Percentiles rank a stretch among this genome's conserved stretches.
Evolutionary conservation across 2,329 filamentous ascomycete species (phyloP).

Genomic region (Phymatotrichopsis omnivora): DNA sequence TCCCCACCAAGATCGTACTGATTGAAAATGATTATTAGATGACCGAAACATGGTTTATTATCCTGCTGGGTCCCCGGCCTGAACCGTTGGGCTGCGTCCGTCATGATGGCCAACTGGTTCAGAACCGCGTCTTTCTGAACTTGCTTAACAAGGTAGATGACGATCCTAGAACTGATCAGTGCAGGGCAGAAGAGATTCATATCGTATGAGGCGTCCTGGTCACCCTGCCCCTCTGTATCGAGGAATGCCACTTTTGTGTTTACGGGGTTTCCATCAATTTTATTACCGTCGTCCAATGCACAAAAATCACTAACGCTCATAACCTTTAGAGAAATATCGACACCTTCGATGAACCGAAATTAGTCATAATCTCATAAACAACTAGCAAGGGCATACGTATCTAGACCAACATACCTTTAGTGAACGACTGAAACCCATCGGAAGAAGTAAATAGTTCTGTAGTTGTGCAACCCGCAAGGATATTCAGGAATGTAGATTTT

Average conservation of each 20-base stretch:
- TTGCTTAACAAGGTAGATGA: background rate
- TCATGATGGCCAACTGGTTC: no score
- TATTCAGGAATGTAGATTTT: constrained; percentile 1
- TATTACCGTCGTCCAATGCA: background rate
- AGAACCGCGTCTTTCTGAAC: background rate
- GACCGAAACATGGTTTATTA: no score
- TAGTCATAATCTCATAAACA: no score
- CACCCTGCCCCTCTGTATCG: constrained; percentile 4
- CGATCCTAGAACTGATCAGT: background rate
- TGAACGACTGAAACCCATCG: no score
- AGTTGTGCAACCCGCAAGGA: background rate
- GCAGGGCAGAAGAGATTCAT: constrained; percentile 3
- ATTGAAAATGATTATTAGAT: no score
- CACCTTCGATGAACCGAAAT: no score
- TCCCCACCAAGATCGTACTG: no score
- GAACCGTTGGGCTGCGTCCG: no score
- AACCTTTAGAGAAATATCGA: background rate
- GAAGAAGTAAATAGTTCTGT: background rate
- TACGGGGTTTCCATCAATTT: background rate
- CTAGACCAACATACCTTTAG: no score
- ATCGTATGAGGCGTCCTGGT: background rate
- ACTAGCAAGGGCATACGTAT: no score
- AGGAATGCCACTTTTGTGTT: background rate
- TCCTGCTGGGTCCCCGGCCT: no score
- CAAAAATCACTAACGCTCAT: constrained; percentile 1